Base-by-base conservation (phyloP, 768 basidiomycete genomes). In the Astraeus odoratus region DNA sequence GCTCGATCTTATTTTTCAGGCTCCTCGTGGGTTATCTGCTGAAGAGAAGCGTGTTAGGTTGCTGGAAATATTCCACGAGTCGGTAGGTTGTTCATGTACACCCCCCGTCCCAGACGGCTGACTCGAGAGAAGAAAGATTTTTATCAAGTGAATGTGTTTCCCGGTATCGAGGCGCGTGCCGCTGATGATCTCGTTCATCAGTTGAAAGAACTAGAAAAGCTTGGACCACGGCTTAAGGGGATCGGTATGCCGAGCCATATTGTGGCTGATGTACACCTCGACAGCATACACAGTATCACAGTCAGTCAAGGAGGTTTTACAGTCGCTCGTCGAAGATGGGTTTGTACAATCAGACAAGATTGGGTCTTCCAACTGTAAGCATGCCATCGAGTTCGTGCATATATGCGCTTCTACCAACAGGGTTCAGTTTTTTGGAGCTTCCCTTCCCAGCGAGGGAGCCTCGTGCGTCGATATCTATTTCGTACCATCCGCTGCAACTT, bases 1-100 rank as follows among this genome's bases (percentile, higher is more conserved):
- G 39, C 16, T 25, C 23, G 6, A 46, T 26, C 42, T 8, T 59
- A 26, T n/a, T 35, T 31, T 31, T 19, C 35, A 83, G 85, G 83
- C 85, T 44, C 83, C 85, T 25, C 74, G 87, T 67, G 92, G 93
- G 55, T 71, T 97, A 27, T 92, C 89, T 19, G 78, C 75, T 5
- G 90, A 94, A 56, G 93, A 96, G 64, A 96, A 97, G 67, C 83
- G 87, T 57, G 73, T 81, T 48, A 91, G 86, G 61, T 64, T 97
- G 44, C 65, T 95, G 16, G 93, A 94, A 66, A 89, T 97, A 52
- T 95, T 97, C 57, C 91, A 93, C 56, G 93, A 97, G 64, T 83
- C 84, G 13, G 91, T 90, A 56, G 49, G 43, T 48, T 38, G 12
- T 18, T 12, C 39, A 27, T 16, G 26, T 15, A 24, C 18, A 8